Base-by-base conservation (phyloP, 2,329 filamentous ascomycete genomes). In the Aspergillus cejpii region DNA sequence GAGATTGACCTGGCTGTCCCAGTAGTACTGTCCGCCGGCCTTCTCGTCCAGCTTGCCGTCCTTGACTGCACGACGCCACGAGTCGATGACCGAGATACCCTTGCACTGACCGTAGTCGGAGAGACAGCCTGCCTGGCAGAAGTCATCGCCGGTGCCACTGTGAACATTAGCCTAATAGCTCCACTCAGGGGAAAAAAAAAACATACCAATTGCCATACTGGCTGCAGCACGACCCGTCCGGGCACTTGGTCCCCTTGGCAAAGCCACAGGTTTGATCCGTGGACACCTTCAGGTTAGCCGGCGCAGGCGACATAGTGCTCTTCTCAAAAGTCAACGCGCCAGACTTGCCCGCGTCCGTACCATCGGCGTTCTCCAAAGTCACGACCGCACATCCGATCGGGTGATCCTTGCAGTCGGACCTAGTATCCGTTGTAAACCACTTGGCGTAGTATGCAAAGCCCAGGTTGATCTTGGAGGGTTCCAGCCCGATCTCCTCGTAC, bases 401-500 rank as follows among this genome's bases (percentile, higher is more conserved):
- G 2, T 66, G 47, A 1, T 62, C 49, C 2, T 57, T 55, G 55
- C 77, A 81, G 12, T 71, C 63, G 36, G 59, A 71, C 0, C 70
- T 61, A 5, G 74, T 68, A 39, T 75, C 69, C 1, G 76, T 79
- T 39, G 67, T 72, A 66, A 84, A 85, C 66, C 75, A 86, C 59
- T 85, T 86, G 37, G 77, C 76, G 60, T 86, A 86, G 58, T 82
- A 85, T 2, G 80, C 79, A 43, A 87, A 77, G 0, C 83, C 83
- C 2, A 85, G 70, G 50, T 83, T 83, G 37, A 84, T 70, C 60
- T 79, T 80, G 34, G 65, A 59, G 0, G 77, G 60, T 0, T 73
- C 63, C 1, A 79, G 74, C 2, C 83, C 83, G 19, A 75, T 74
- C 2, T 68, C 64, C 12, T 82, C 61, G 60, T 86, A 87, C 28